Evolutionary conservation across 2,329 filamentous ascomycete species (phyloP), one percentile per base, ranked within the genome.

Genomic region (Trichoderma sp.): DNA sequence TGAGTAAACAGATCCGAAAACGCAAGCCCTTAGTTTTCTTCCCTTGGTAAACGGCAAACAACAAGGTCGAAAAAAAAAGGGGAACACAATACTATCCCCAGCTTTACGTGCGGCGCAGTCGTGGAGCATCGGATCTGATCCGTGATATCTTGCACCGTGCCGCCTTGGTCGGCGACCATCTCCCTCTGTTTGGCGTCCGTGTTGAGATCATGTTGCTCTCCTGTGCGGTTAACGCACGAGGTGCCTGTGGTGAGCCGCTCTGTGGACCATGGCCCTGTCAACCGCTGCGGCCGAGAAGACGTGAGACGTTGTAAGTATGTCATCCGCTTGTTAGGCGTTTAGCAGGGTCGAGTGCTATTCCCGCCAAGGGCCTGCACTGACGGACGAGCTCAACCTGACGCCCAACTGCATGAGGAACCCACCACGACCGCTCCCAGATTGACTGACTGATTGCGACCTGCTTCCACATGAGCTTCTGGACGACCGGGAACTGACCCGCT

Each of bases 331-430:
- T 61, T 26, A 34, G 55, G 26, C 39, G 66, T 62, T 61, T 50
- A 53, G 36, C 66, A 69, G 66, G 66, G 57, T 62, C 47, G 47
- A 53, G 39, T 32, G 26, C 20, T 62, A 5, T 69, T 53, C 47
- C 47, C 47, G 57, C 66, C 66, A 69, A 69, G 57, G 13, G 8
- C 66, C 55, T 53, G 57, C 30, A 50, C 28, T 20, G 28, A 61
- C 55, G 57, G 57, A n/a, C 66, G 66, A 69, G 66, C 66, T 69
- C 66, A 69, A 69, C 55, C 57, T 69, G 57, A 34, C 66, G 66
- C 66, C 66, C 66, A 53, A 28, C 66, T 43, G 66, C 57, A 69
- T 61, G 57, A 69, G 39, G 36, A 62, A 53, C 57, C 55, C 66
- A 69, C 63, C 17, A 36, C 43, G 63, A 34, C 30, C 50, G 23